These are phyloP conservation scores for Fusarium concolor DNA, from an alignment of 2,329 filamentous ascomycete species.

Conservation along the genomic window DNA sequence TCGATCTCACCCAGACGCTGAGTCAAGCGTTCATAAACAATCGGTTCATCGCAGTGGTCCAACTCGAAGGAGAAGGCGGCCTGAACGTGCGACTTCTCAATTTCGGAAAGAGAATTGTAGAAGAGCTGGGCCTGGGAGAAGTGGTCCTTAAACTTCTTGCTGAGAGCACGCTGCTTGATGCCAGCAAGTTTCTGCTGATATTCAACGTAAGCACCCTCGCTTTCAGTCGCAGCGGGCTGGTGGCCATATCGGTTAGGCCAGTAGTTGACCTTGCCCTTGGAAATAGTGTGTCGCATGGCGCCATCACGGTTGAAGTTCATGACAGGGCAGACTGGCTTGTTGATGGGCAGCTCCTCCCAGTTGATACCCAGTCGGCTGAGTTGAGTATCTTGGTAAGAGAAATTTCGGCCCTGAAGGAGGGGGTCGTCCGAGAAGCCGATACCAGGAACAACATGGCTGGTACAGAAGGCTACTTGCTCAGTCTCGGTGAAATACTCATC, in stretches of 20 bases:
- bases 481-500: conserved; percentile 87
- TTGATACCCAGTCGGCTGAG: conserved; percentile 77
- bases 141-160: conserved; percentile 82
- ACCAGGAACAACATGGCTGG: conserved; percentile 81
- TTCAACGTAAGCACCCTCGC: conserved; percentile 76
- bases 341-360: conserved; percentile 82
- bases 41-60: conserved; percentile 82
- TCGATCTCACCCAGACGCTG: conserved; percentile 79
- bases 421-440: conserved; percentile 83
- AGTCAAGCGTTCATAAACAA: conserved; percentile 79
- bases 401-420: conserved; percentile 78
- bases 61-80: conserved; percentile 81
- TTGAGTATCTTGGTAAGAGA: conserved; percentile 75
- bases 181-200: conserved; percentile 72
- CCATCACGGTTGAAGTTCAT: conserved; percentile 84
- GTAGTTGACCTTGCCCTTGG: conserved; percentile 74
- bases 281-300: conserved; percentile 77
- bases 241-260: conserved; percentile 70
- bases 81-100: conserved; percentile 77
- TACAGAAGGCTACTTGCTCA: conserved; percentile 87
- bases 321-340: conserved; percentile 78
- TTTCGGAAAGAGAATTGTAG: conserved; percentile 78
- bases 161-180: conserved; percentile 76
- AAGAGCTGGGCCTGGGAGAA: conserved; percentile 83
- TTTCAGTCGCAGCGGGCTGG: conserved; percentile 71